Conservation (phyloP, 169 alveolate genomes). For the Theileria sp. region DNA sequence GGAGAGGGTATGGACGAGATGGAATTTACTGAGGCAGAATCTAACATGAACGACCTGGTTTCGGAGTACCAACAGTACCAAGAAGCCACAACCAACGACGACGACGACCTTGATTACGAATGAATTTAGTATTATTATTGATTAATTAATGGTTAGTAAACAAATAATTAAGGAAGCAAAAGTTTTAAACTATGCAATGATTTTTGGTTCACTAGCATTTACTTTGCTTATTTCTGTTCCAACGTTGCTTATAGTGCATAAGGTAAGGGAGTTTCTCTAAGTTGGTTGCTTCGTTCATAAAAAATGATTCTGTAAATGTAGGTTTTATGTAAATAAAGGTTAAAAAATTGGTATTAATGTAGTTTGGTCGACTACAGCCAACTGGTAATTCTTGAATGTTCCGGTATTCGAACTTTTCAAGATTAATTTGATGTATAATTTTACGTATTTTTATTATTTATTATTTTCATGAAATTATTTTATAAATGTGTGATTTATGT, state of each 20-base stretch:
- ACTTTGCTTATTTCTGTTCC: not conserved
- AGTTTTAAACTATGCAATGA: not conserved
- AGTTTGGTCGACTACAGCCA: not conserved
- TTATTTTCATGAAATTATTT: not conserved
- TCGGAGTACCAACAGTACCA: conserved; percentile 98
- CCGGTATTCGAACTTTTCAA: conserved; percentile 1
- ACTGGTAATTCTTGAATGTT: not conserved
- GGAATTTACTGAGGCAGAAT: conserved; percentile 99
- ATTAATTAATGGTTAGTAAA: conserved; percentile 6
- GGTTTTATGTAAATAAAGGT: not conserved
- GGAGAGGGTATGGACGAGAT: conserved; percentile 99
- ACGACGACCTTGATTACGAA: conserved; percentile 78
- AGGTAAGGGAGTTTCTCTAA: not conserved
- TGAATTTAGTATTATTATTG: not conserved
- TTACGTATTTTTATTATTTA: not conserved
- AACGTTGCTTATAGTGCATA: not conserved
- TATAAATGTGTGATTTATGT: not conserved
- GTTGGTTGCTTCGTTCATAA: not conserved
- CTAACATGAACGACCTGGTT: conserved; percentile 96
- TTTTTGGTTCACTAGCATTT: not conserved
- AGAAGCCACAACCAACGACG: conserved; percentile 96
- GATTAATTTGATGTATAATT: conserved; percentile 16
- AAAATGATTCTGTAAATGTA: not conserved
- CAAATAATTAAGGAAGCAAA: not conserved
- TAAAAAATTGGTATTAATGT: not conserved